Evolutionary conservation across 441 rosid species (phyloP).

Genomic region (Bocquillonia castaneifolia): DNA sequence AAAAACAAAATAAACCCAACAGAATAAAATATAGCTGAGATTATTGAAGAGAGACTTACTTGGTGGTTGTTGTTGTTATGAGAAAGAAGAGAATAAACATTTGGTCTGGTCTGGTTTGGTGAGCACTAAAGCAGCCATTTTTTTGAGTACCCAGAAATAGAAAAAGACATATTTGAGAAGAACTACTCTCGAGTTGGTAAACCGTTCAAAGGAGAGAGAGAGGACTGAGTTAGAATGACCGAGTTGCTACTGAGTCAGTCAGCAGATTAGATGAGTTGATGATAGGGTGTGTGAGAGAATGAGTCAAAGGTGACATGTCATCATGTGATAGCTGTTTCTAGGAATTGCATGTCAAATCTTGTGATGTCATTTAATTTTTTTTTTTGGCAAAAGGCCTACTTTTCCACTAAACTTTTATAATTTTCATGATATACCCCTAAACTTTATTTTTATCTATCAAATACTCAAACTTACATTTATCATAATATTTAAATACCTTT

Average conservation of each 20-base stretch:
- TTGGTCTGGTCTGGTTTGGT: neutral
- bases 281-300: neutral
- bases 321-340: conserved; percentile 8
- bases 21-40: conserved; percentile 23
- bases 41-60: conserved; percentile 39
- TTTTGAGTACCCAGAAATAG: neutral
- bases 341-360: conserved; percentile 28
- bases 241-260: conserved; percentile 6
- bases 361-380: conserved; percentile 33
- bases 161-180: neutral
- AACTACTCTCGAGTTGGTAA: neutral
- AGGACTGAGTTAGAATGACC: neutral
- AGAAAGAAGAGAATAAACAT: neutral
- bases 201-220: conserved; percentile 19
- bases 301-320: conserved; percentile 36
- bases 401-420: no score
- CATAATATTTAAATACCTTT: no score
- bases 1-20: conserved; percentile 4
- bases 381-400: no score
- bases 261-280: neutral
- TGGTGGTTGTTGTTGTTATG: neutral
- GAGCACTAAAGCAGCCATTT: conserved; percentile 17
- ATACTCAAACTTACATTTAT: no score
- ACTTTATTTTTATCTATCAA: no score
- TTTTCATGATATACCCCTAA: no score